Evolutionary conservation across 2,329 filamentous ascomycete species (phyloP).

Genomic region (Colletotrichum salicis): DNA sequence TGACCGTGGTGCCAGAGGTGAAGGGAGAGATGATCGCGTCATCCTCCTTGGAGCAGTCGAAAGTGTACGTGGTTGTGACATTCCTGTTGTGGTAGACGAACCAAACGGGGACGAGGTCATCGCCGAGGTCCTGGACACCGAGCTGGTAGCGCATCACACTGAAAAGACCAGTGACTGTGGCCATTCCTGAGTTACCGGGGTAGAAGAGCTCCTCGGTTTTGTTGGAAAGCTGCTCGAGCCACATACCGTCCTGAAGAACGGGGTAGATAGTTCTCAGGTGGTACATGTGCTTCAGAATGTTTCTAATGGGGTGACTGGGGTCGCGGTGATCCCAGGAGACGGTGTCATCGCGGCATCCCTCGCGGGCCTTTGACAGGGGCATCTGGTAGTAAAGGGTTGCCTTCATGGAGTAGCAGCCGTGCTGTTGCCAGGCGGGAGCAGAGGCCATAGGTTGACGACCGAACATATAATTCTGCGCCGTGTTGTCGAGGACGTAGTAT

Average conservation of each 20-base stretch:
- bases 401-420: slow-evolving; percentile 70
- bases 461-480: slow-evolving; percentile 72
- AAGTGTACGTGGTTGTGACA: slow-evolving; percentile 61
- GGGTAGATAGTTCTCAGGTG: slow-evolving; percentile 67
- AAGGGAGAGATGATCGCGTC: slow-evolving; percentile 68
- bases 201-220: slow-evolving; percentile 58
- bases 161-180: slow-evolving; percentile 69
- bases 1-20: slow-evolving; percentile 63
- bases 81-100: slow-evolving; percentile 62
- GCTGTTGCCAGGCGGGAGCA: slow-evolving; percentile 70
- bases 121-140: slow-evolving; percentile 37
- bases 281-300: slow-evolving; percentile 71
- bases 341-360: slow-evolving; percentile 66
- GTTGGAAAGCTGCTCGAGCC: slow-evolving; percentile 65
- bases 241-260: slow-evolving; percentile 70
- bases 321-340: slow-evolving; percentile 71
- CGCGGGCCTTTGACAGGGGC: slow-evolving; percentile 62
- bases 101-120: slow-evolving; percentile 67
- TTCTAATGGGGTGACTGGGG: slow-evolving; percentile 69
- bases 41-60: slow-evolving; percentile 60
- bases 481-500: slow-evolving; percentile 72
- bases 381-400: slow-evolving; percentile 68
- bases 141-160: slow-evolving; percentile 65
- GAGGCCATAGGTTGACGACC: slow-evolving; percentile 72
- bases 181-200: slow-evolving; percentile 61